Evolutionary conservation across 805 yeast genomes (phyloP).

Genomic region (Lachancea kluyveri): DNA sequence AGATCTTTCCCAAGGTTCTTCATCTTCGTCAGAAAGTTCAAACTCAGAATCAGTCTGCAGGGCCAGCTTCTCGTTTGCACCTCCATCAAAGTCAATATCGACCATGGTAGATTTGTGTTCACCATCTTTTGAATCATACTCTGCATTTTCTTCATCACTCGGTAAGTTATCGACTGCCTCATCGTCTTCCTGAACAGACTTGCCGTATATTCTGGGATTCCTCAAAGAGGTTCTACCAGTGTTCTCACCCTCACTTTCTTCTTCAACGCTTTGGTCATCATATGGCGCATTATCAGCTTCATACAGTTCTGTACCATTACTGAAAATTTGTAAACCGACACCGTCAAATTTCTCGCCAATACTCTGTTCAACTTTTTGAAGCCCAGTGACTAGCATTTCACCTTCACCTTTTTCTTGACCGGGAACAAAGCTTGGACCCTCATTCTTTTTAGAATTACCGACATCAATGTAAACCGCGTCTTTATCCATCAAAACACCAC

Average conservation of each 20-base stretch:
- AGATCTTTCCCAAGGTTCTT: conserved; percentile 29
- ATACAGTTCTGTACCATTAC: conserved; percentile 48
- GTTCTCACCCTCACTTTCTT: conserved; percentile 29
- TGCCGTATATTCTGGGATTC: conserved; percentile 52
- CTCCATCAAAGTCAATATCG: conserved; percentile 42
- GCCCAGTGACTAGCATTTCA: conserved; percentile 73
- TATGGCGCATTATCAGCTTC: conserved; percentile 37
- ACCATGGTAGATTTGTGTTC: conserved; percentile 37
- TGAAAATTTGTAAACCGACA: conserved; percentile 71
- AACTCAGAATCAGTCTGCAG: conserved; percentile 51
- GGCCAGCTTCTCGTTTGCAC: conserved; percentile 33
- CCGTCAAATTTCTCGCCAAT: conserved; percentile 54
- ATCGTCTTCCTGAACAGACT: conserved; percentile 39
- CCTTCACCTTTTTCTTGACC: conserved; percentile 77
- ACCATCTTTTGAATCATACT: conserved; percentile 33
- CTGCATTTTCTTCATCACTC: conserved; percentile 40
- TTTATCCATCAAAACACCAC: conserved; percentile 93
- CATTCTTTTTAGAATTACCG: conserved; percentile 34
- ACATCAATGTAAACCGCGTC: conserved; percentile 91
- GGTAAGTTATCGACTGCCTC: conserved; percentile 41
- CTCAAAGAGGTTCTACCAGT: conserved; percentile 65
- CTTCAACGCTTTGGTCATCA: conserved; percentile 32
- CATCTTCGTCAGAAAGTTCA: conserved; percentile 35
- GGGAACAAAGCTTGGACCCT: conserved; percentile 42
- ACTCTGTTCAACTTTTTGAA: conserved; percentile 64